Percentiles rank a stretch among this genome's conserved stretches.
phyloP scores from a whole-genome alignment of 2,329 filamentous ascomycete species.

The Aspergillus niger region DNA sequence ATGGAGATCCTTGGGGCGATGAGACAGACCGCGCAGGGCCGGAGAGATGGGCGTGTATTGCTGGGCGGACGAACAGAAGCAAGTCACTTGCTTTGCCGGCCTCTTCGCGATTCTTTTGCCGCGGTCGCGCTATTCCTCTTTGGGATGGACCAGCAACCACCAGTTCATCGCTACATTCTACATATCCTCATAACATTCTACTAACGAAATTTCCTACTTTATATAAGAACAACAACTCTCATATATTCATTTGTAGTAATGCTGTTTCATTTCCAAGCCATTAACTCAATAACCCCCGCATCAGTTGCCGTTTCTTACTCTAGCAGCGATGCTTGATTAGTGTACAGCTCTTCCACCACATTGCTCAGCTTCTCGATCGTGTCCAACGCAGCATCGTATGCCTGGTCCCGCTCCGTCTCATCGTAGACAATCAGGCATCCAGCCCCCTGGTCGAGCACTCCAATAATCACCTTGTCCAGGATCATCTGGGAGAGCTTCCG shows the following conservation, averaged over 20 bases:
- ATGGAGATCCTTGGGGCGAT: conserved; percentile 4
- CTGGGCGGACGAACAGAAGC: background rate
- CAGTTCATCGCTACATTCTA: background rate
- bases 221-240: too few relatives aligned
- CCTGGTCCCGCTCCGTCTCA: conserved; percentile 88
- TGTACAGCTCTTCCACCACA: conserved; percentile 96
- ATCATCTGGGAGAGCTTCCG: conserved; percentile 99
- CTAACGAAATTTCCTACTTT: too few relatives aligned
- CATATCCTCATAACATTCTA: background rate
- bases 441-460: conserved; percentile 95
- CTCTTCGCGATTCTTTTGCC: conserved; percentile 39
- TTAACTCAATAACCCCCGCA: conserved; percentile 16
- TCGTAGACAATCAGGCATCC: conserved; percentile 97
- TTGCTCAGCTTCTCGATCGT: conserved; percentile 97
- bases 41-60: conserved; percentile 21
- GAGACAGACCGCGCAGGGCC: conserved; percentile 13
- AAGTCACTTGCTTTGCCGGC: background rate
- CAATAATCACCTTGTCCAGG: conserved; percentile 96
- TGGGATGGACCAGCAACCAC: conserved; percentile 22
- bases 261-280: conserved; percentile 26
- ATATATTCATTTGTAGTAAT: conserved; percentile 25
- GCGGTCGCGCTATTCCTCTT: conserved; percentile 39
- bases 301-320: conserved; percentile 58
- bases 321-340: conserved; percentile 92
- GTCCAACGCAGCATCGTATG: conserved; percentile 88